A percentile compares a stretch with the other conserved stretches of the same genome.
Evolutionary conservation across 345 rosid genomes (phyloP).

Genomic region (Heritiera littoralis): DNA sequence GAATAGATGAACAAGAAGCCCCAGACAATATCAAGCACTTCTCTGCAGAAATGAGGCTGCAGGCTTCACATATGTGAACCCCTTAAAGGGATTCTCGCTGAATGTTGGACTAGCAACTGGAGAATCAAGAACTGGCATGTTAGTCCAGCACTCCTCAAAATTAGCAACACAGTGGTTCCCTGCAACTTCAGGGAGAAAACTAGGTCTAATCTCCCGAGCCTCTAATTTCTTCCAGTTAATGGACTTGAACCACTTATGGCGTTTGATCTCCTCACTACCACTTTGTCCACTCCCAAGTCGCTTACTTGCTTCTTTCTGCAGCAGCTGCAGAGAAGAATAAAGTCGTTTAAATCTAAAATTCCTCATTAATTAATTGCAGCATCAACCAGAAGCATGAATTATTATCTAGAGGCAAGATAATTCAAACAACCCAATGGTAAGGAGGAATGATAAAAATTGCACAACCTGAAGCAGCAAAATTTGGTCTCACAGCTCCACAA

Average conservation of each 20-base stretch:
- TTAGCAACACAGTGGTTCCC: conserved; percentile 54
- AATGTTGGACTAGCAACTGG: conserved; percentile 55
- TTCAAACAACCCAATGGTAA: neutral
- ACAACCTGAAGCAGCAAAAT: neutral
- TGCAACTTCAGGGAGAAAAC: conserved; percentile 52
- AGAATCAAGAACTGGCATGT: conserved; percentile 48
- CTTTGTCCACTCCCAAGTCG: conserved; percentile 47
- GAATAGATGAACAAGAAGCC: neutral
- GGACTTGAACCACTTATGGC: conserved; percentile 52
- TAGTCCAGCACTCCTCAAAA: conserved; percentile 54
- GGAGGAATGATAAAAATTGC: neutral
- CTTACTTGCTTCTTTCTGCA: conserved; percentile 45
- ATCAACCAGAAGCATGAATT: neutral
- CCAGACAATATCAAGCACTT: conserved; percentile 22
- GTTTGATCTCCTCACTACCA: conserved; percentile 49
- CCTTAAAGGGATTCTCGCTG: conserved; percentile 43
- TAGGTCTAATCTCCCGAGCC: conserved; percentile 46
- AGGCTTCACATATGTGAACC: conserved; percentile 49
- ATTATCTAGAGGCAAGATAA: neutral
- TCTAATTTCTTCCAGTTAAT: conserved; percentile 57
- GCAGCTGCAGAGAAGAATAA: conserved; percentile 35
- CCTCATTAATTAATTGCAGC: neutral
- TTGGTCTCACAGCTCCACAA: neutral
- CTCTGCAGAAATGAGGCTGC: conserved; percentile 35
- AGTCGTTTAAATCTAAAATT: neutral